Evolutionary conservation across 2,329 filamentous ascomycete genomes (phyloP).

Genomic region (Neobulgaria alba): DNA sequence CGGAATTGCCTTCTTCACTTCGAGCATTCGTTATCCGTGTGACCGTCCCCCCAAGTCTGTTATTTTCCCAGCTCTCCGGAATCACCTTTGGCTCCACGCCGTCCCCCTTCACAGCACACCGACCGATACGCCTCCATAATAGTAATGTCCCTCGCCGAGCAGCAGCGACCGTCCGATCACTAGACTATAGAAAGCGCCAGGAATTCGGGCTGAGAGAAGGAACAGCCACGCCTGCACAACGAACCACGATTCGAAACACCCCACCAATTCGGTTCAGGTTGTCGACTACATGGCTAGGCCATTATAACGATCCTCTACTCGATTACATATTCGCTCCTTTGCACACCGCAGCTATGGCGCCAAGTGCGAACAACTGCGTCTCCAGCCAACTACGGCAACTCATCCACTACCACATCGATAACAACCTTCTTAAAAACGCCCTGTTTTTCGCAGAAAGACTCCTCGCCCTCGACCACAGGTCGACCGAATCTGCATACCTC

Average conservation of each 20-base stretch:
- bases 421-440: constrained; percentile 79
- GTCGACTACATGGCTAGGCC: constrained; percentile 25
- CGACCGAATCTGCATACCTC: constrained; percentile 72
- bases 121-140: constrained; percentile 7
- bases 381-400: constrained; percentile 42
- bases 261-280: constrained; percentile 7
- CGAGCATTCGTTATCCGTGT: constrained; percentile 12
- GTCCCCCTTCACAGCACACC: constrained; percentile 4
- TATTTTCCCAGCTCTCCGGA: constrained; percentile 8
- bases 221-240: constrained; percentile 10
- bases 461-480: constrained; percentile 72
- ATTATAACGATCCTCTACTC: constrained; percentile 15
- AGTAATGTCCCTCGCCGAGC: constrained; percentile 15
- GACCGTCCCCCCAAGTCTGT: constrained; percentile 6
- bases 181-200: constrained; percentile 3
- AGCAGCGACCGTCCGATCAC: constrained; percentile 14
- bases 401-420: constrained; percentile 71
- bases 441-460: constrained; percentile 89
- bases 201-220: constrained; percentile 3
- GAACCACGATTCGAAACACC: constrained; percentile 9
- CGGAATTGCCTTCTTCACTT: constrained; percentile 5
- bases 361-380: constrained; percentile 21
- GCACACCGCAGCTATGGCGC: constrained; percentile 23
- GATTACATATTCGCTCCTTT: constrained; percentile 11
- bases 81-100: background rate